phyloP scores from a whole-genome alignment of 768 basidiomycete species.

The Termitomyces sp. region DNA sequence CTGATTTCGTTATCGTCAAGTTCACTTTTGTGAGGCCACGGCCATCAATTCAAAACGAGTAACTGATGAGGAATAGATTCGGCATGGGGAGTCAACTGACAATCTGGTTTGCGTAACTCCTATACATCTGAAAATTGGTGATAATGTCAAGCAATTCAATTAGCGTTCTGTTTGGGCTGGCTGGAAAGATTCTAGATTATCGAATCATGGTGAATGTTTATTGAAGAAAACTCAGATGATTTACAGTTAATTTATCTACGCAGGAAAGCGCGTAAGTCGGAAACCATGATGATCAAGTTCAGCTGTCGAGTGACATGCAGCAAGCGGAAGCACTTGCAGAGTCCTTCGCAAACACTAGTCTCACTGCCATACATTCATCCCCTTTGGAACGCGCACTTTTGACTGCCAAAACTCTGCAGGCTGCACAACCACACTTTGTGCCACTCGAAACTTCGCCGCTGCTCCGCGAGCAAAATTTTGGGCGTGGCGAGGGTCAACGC shows the following conservation, averaged over 20 bases:
- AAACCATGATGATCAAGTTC: background rate
- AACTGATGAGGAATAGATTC: conserved; percentile 39
- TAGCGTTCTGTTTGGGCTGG: conserved; percentile 62
- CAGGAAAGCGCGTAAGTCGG: conserved; percentile 53
- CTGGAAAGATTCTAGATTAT: conserved; percentile 68
- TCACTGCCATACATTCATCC: conserved; percentile 63
- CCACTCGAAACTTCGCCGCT: conserved; percentile 44
- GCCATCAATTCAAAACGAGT: background rate
- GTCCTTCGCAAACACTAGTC: conserved; percentile 41
- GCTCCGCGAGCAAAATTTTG: conserved; percentile 69
- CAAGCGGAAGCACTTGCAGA: conserved; percentile 64
- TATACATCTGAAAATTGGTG: background rate
- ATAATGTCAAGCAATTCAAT: background rate
- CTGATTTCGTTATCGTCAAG: conserved; percentile 24
- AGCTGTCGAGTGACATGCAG: conserved; percentile 22
- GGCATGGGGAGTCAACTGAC: conserved; percentile 78
- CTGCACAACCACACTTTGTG: conserved; percentile 43
- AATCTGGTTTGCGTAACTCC: conserved; percentile 49
- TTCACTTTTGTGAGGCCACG: conserved; percentile 38
- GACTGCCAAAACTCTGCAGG: conserved; percentile 56
- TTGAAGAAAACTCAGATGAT: background rate
- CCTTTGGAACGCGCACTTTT: conserved; percentile 59
- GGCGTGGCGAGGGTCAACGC: conserved; percentile 62
- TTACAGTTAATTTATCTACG: background rate
- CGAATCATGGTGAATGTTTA: conserved; percentile 69